Evolutionary conservation across 345 rosid species (phyloP), one percentile per base, ranked within the genome.

Genomic region (Pseudoturritis turrita): DNA sequence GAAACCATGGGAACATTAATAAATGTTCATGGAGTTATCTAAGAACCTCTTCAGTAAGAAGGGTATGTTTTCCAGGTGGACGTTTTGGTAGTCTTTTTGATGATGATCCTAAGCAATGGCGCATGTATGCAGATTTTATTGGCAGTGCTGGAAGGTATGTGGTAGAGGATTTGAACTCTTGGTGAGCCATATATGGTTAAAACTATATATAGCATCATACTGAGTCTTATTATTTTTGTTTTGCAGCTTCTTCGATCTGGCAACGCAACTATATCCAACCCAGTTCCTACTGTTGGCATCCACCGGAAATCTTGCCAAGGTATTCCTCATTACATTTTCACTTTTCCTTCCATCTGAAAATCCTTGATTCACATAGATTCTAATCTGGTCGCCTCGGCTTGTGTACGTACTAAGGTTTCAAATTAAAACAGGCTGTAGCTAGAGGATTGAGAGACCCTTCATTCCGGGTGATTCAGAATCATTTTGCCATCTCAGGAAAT

Each of bases 71-170:
- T 74, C 70, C 79, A 91, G 98, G 98, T 84, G 98, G 97, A 29
- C 80, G 96, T 51, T 94, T 91, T 63, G 95, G 98, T 58, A 83
- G 81, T 72, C 90, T 94, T 72, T 94, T 91, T 73, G 99, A 94
- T 60, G 96, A 88, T 79, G 96, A 91, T 85, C 99, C 99, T 37
- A 94, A 91, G 79, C 97, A 94, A 51, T 94, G 99, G 99, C 97
- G 98, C 68, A 89, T 94, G 97, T 94, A 91, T 81, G 99, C 99
- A 0, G 99, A 94, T 78, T 87, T 94, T 80, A 91, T 94, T 67
- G 99, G 99, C 79, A 94, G 97, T 72, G 84, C 97, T 57, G 99
- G 99, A 83, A 87, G 97, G 97, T 89, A 51, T 77, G 79, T 79
- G 0, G 52, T 25, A 28, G 17, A 67, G 54, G 13, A 46, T 29